phyloP scores from a whole-genome alignment of 1,284 basidiomycete species.

The Cutaneotrichosporon sp. region DNA sequence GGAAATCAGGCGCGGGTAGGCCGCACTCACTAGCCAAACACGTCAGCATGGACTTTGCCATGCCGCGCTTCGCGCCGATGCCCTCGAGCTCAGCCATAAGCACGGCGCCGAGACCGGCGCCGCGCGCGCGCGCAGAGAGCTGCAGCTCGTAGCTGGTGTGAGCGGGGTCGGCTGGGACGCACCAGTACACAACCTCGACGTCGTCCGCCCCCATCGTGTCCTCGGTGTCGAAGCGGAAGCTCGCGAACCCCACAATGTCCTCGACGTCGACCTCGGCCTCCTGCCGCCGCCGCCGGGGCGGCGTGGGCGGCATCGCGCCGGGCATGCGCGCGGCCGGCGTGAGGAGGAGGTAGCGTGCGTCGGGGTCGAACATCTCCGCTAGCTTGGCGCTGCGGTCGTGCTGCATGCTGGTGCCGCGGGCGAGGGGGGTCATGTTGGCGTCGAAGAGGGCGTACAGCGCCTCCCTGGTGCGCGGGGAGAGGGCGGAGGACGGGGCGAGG shows the following conservation, averaged over 20 bases:
- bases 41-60: conserved; percentile 52
- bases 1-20: neutral
- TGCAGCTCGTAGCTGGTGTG: conserved; percentile 50
- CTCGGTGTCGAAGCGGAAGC: conserved; percentile 52
- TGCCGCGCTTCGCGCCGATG: conserved; percentile 35
- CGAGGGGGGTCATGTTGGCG: conserved; percentile 42
- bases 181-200: conserved; percentile 50
- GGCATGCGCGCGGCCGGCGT: conserved; percentile 17
- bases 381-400: conserved; percentile 33
- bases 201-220: conserved; percentile 42
- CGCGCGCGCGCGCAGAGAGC: conserved; percentile 23
- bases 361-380: conserved; percentile 47
- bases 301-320: conserved; percentile 20
- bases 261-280: conserved; percentile 8
- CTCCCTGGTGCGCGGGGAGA: conserved; percentile 20
- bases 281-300: conserved; percentile 9
- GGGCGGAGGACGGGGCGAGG: conserved; percentile 19
- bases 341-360: conserved; percentile 36
- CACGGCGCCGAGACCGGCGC: conserved; percentile 35
- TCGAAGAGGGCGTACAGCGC: conserved; percentile 39
- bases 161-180: too few species aligned
- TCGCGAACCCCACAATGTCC: conserved; percentile 41
- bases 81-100: conserved; percentile 40
- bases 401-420: conserved; percentile 30
- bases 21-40: conserved; percentile 46